Conservation (phyloP, 768 basidiomycete genomes). For the Trametes cubensis region DNA sequence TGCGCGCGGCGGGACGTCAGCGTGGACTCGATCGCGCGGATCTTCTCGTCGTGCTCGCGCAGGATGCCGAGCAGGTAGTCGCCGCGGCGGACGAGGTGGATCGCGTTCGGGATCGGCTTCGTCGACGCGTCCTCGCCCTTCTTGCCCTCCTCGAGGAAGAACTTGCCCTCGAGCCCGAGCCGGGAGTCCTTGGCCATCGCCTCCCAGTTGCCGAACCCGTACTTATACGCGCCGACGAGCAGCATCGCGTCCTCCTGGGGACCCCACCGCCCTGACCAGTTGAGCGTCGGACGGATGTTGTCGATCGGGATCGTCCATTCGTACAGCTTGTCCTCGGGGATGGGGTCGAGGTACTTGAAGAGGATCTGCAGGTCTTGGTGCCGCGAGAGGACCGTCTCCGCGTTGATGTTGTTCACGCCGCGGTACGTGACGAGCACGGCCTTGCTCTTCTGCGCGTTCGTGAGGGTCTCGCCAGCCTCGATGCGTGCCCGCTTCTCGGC, state of each 20-base stretch:
- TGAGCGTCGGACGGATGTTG: slow-evolving; percentile 89
- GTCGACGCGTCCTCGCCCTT: slow-evolving; percentile 85
- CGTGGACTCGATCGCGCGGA: slow-evolving; percentile 85
- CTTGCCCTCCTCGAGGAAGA: slow-evolving; percentile 98
- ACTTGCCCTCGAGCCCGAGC: slow-evolving; percentile 86
- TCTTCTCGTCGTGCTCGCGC: slow-evolving; percentile 87
- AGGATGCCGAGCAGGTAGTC: slow-evolving; percentile 88
- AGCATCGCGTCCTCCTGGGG: slow-evolving; percentile 92
- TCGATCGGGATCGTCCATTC: slow-evolving; percentile 90
- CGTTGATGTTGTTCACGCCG: slow-evolving; percentile 92
- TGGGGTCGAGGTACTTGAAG: slow-evolving; percentile 71
- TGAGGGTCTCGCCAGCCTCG: slow-evolving; percentile 84
- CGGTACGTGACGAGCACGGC: slow-evolving; percentile 92
- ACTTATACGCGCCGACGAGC: slow-evolving; percentile 87
- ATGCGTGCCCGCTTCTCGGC: slow-evolving; percentile 74
- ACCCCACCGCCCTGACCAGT: slow-evolving; percentile 97
- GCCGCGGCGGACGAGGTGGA: slow-evolving; percentile 95
- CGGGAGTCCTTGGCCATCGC: slow-evolving; percentile 86
- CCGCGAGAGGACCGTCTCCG: slow-evolving; percentile 92
- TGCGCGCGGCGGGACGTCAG: slow-evolving; percentile 70
- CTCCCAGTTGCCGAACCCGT: slow-evolving; percentile 98
- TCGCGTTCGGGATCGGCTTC: slow-evolving; percentile 93
- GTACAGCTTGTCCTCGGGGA: slow-evolving; percentile 67
- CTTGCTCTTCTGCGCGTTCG: slow-evolving; percentile 94
- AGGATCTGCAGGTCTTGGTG: slow-evolving; percentile 87